Conservation (phyloP, 176 grass and related monocot species). For the Dactylis glomerata region DNA sequence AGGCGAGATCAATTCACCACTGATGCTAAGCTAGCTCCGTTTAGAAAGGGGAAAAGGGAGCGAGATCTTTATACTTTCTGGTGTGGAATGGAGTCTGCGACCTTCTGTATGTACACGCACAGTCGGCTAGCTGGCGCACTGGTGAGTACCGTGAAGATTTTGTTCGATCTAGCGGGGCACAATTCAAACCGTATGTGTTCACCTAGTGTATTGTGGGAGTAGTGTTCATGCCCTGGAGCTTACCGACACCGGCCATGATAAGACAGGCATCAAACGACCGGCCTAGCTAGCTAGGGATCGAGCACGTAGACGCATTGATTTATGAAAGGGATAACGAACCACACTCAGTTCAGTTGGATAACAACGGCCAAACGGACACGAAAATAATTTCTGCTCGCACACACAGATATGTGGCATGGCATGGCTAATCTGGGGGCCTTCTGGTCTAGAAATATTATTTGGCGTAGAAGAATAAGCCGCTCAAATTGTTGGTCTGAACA, state of each 20-base stretch:
- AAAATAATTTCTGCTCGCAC: background rate
- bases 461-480: background rate
- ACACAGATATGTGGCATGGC: background rate
- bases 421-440: background rate
- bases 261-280: background rate
- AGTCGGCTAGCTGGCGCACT: background rate
- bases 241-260: conserved; percentile 8
- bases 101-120: background rate
- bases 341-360: background rate
- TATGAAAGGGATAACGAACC: background rate
- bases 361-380: background rate
- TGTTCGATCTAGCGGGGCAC: too few relatives aligned
- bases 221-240: background rate
- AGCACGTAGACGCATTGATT: background rate
- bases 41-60: background rate
- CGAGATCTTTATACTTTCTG: background rate
- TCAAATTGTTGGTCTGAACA: background rate
- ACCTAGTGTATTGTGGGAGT: background rate
- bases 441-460: background rate
- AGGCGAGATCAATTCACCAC: background rate
- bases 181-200: too few relatives aligned
- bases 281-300: background rate
- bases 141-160: background rate
- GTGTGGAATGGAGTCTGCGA: background rate
- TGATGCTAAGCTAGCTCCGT: background rate